Evolutionary conservation across 2,329 filamentous ascomycete genomes (phyloP).

Genomic region (Trichoderma atrobrunneum): DNA sequence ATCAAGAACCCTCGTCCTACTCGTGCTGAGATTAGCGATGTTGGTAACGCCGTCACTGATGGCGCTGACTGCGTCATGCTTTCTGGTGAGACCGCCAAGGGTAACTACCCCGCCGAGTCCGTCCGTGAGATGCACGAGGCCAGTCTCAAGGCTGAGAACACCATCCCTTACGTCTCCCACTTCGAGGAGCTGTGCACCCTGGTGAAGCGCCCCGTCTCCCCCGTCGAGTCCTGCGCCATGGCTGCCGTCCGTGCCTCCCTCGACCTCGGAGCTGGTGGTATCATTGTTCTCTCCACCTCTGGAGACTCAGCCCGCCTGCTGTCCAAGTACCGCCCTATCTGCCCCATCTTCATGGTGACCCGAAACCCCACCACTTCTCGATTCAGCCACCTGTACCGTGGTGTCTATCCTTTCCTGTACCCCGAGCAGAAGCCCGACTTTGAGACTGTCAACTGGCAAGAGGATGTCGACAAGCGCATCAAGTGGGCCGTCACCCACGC

Average conservation of each 20-base stretch:
- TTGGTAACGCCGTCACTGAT: constrained; percentile 96
- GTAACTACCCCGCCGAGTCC: constrained; percentile 86
- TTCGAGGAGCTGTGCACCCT: constrained; percentile 93
- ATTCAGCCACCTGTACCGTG: constrained; percentile 94
- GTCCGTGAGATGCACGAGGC: constrained; percentile 98
- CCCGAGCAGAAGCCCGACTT: constrained; percentile 94
- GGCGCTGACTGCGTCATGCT: constrained; percentile 99
- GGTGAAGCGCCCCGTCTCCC: constrained; percentile 77
- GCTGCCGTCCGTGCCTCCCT: constrained; percentile 92
- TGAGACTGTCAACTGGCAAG: constrained; percentile 89
- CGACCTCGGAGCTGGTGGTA: constrained; percentile 93
- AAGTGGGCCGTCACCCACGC: constrained; percentile 94
- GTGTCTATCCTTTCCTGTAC: constrained; percentile 97
- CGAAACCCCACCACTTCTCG: constrained; percentile 79
- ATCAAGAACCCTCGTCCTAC: constrained; percentile 99
- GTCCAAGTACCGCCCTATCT: constrained; percentile 97
- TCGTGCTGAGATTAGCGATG: constrained; percentile 96
- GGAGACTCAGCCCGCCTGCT: constrained; percentile 91
- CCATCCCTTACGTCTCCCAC: constrained; percentile 93
- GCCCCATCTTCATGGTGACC: constrained; percentile 99
- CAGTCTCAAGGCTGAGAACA: constrained; percentile 93
- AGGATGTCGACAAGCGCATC: constrained; percentile 95
- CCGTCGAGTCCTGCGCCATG: constrained; percentile 94
- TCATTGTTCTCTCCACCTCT: constrained; percentile 93
- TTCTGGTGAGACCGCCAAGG: constrained; percentile 98